phyloP scores from a whole-genome alignment of 2,329 filamentous ascomycete genomes.

The Emydomyces testavorans region DNA sequence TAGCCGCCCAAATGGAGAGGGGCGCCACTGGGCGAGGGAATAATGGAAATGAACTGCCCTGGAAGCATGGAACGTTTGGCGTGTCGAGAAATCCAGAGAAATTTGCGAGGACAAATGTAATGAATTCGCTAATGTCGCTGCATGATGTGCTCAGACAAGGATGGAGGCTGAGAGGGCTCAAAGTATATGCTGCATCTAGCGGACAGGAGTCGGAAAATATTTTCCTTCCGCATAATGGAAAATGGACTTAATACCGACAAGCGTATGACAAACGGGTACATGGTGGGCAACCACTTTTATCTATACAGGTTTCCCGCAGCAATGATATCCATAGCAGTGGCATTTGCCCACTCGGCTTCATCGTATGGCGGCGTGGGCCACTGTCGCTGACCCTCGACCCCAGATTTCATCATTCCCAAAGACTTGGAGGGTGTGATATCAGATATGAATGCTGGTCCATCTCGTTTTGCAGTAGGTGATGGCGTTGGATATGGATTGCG shows the following conservation, averaged over 20 bases:
- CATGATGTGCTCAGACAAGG: not conserved
- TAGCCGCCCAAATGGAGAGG: constrained; percentile 1
- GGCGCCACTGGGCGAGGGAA: constrained; percentile 9
- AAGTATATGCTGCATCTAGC: not conserved
- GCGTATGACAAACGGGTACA: not conserved
- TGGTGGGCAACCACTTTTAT: constrained; percentile 17
- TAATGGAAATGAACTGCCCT: constrained; percentile 5
- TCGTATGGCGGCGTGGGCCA: constrained; percentile 96
- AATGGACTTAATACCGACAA: not conserved
- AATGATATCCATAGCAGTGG: constrained; percentile 70
- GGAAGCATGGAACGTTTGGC: not conserved
- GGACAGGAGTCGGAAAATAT: not conserved
- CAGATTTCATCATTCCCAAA: constrained; percentile 53
- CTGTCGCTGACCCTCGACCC: constrained; percentile 49
- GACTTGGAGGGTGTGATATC: constrained; percentile 49
- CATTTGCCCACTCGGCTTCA: constrained; percentile 80
- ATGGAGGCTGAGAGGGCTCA: not conserved
- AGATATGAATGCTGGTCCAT: constrained; percentile 60
- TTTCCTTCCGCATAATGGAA: not conserved
- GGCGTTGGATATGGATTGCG: constrained; percentile 55
- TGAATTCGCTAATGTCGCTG: constrained; percentile 1
- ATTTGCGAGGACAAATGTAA: not conserved
- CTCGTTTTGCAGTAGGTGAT: constrained; percentile 71
- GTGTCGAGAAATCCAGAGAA: constrained; percentile 4
- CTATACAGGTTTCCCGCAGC: constrained; percentile 46